A percentile compares a stretch with the other conserved stretches of the same genome.
These are phyloP conservation scores for Neodidymelliopsis sp. DNA, from an alignment of 2,329 filamentous ascomycete genomes.

Conservation along the genomic window DNA sequence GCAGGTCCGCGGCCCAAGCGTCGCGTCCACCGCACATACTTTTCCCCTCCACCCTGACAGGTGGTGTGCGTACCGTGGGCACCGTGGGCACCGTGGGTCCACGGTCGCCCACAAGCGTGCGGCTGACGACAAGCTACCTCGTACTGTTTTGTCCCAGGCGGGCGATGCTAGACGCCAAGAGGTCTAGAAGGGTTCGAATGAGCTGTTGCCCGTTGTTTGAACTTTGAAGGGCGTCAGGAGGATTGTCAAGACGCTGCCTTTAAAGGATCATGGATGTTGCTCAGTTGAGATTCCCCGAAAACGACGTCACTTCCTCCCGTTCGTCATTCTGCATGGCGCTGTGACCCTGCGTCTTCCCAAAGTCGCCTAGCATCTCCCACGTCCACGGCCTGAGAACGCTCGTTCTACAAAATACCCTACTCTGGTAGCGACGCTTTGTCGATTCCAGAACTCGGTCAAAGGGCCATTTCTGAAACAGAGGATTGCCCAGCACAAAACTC, in stretches of 20 bases:
- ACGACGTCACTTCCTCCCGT: constrained; percentile 35
- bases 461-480: neutral
- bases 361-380: neutral
- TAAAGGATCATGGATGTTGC: constrained; percentile 24
- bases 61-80: constrained; percentile 4
- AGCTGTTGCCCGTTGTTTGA: constrained; percentile 29
- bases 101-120: constrained; percentile 18
- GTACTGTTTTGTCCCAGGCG: constrained; percentile 29
- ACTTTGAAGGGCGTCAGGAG: constrained; percentile 22
- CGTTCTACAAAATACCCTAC: too few relatives aligned
- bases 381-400: neutral
- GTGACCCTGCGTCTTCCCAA: constrained; percentile 26
- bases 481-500: neutral
- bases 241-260: constrained; percentile 29
- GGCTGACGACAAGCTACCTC: constrained; percentile 21
- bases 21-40: too few relatives aligned
- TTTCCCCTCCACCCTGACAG: constrained; percentile 21
- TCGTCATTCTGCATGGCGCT: constrained; percentile 42
- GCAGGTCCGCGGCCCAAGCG: too few relatives aligned
- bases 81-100: constrained; percentile 15
- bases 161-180: constrained; percentile 35
- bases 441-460: neutral
- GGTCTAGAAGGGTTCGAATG: constrained; percentile 45
- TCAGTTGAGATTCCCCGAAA: constrained; percentile 26
- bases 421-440: neutral